Evolutionary conservation across 805 yeast genomes (phyloP), one percentile per base, ranked within the genome.

Genomic region (Wickerhamiella slavikovae): DNA sequence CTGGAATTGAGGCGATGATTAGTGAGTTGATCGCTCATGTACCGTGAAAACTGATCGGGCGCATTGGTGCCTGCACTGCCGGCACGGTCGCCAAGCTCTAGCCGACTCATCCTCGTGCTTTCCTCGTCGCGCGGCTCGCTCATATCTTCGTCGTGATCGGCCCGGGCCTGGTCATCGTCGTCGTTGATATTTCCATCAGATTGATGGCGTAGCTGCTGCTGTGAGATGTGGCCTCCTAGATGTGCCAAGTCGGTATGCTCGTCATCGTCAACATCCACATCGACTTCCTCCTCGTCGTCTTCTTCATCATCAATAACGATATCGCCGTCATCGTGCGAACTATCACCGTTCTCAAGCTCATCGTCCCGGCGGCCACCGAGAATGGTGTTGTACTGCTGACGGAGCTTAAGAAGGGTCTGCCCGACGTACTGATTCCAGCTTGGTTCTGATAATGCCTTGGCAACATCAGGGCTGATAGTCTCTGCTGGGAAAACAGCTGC

Each of bases 321-420:
- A 4, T 21, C 33, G 23, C 39, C 40, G 13, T 35, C 40, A 29
- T 41, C 35, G 26, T 36, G 26, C n/a, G 38, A 48, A 10, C 45
- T 55, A 29, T 54, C 62, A 15, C 41, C 53, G 18, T 40, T 45
- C n/a, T n/a, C n/a, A n/a, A n/a, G n/a, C 29, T 44, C 52, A 27
- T 49, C 57, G 14, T 63, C 71, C 15, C 60, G 62, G 29, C 58
- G 66, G n/a, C 85, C 91, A 14, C 98, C 98, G 25, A 89, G 60
- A 19, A 85, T 75, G 8, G 93, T 82, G 51, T 85, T 89, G 52
- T 89, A 89, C 54, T 82, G 83, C 48, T 82, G 92, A 39, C 98
- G 64, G 2, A 92, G 80, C 43, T 79, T 92, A 37, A 75, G 77
- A 36, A 89, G 58, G 1, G 80, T 73, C 35, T 75, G 72, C 35